Conservation (phyloP, 768 basidiomycete genomes). For the Calocybe gangraenosa region DNA sequence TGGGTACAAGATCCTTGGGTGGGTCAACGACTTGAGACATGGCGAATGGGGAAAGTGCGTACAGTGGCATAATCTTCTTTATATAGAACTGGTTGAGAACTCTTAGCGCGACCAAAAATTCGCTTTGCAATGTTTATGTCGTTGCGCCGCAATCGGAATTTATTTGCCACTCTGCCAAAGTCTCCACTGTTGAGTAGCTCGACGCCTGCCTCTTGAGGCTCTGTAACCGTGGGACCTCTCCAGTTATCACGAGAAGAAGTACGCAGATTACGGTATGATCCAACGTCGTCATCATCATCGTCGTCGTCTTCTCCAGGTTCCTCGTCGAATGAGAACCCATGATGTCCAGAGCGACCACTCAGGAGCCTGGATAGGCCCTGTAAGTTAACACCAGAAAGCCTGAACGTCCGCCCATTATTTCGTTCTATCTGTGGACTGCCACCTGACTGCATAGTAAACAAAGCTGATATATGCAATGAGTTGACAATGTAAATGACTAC, state of each 20-base stretch:
- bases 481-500: no score
- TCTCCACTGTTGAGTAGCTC: constrained; percentile 72
- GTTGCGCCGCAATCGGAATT: constrained; percentile 38
- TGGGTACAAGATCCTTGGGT: constrained; percentile 67
- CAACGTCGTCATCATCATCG: constrained; percentile 16
- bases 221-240: constrained; percentile 32
- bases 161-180: constrained; percentile 64
- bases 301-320: not conserved
- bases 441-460: constrained; percentile 28
- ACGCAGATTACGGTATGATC: constrained; percentile 30
- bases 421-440: constrained; percentile 14
- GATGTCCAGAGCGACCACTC: constrained; percentile 7
- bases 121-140: constrained; percentile 44
- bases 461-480: constrained; percentile 17
- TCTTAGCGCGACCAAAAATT: constrained; percentile 38
- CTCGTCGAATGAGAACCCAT: not conserved
- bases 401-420: constrained; percentile 12
- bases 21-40: not conserved
- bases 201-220: constrained; percentile 62
- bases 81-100: constrained; percentile 26
- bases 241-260: constrained; percentile 15
- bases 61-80: constrained; percentile 59
- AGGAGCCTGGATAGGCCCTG: constrained; percentile 28
- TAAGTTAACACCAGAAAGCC: constrained; percentile 25
- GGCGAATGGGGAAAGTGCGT: constrained; percentile 19